Conservation (phyloP, 2,329 filamentous ascomycete genomes). For the Dendrostoma leiphaemia region DNA sequence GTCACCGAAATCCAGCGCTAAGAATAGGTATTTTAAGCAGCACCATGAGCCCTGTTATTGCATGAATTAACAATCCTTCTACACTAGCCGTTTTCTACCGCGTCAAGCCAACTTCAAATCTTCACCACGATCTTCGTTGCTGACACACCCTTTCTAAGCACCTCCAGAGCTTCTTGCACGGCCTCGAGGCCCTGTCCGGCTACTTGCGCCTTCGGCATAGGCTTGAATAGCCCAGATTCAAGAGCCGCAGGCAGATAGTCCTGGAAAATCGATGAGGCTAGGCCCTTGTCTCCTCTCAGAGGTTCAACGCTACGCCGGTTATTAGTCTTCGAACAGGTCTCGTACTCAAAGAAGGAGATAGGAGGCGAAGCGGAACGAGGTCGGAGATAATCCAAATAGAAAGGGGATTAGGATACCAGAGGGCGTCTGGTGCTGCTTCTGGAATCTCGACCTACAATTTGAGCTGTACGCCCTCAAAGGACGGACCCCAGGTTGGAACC, state of each 20-base stretch:
- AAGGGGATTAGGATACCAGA: too few relatives aligned
- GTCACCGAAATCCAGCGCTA: neutral
- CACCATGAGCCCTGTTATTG: too few relatives aligned
- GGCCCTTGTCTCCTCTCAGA: conserved; percentile 27
- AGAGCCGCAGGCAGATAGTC: conserved; percentile 38
- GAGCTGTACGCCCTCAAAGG: conserved; percentile 25
- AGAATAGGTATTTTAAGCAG: neutral
- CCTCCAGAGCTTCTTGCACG: conserved; percentile 39
- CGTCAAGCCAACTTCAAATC: neutral
- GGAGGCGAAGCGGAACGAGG: too few relatives aligned
- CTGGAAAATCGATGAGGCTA: conserved; percentile 33
- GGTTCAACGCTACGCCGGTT: conserved; percentile 21
- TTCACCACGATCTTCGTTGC: conserved; percentile 40
- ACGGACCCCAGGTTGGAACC: conserved; percentile 26
- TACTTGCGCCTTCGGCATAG: conserved; percentile 37
- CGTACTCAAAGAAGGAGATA: too few relatives aligned
- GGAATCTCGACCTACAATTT: conserved; percentile 20
- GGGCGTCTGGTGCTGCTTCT: too few relatives aligned
- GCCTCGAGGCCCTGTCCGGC: conserved; percentile 40
- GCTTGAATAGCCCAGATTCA: conserved; percentile 30
- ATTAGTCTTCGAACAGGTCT: too few relatives aligned
- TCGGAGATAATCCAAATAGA: too few relatives aligned
- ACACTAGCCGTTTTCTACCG: neutral
- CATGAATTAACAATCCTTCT: too few relatives aligned
- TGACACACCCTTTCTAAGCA: conserved; percentile 36